Conservation (phyloP, 257 asterid genomes). For the Lantana camara region DNA sequence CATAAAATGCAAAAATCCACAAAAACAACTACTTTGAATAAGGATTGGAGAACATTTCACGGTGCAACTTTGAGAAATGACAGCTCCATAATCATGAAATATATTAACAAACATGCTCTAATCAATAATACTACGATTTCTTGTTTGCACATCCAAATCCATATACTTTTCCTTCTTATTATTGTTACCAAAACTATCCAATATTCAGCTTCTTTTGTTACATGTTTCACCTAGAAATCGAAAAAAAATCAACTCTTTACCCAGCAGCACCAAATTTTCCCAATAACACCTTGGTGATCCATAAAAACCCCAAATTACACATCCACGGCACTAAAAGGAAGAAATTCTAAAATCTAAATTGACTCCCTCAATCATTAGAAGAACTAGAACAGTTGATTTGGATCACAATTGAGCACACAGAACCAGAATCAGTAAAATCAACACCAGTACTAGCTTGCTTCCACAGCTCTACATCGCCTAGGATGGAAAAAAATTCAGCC, state of each 20-base stretch:
- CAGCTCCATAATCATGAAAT: constrained; percentile 7
- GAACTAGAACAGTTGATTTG: background rate
- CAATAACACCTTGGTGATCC: background rate
- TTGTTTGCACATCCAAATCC: constrained; percentile 10
- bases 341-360: background rate
- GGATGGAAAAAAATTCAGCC: constrained; percentile 8
- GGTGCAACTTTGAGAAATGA: background rate
- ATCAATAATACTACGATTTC: background rate
- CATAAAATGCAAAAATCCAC: background rate
- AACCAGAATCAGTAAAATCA: background rate
- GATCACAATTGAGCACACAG: background rate
- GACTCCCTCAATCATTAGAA: background rate
- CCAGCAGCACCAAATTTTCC: background rate
- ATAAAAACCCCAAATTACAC: background rate
- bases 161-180: too few relatives aligned
- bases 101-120: background rate
- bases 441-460: background rate
- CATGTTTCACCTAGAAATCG: constrained; percentile 13
- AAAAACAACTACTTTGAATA: background rate
- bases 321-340: background rate
- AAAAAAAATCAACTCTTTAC: constrained; percentile 14
- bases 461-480: constrained; percentile 21
- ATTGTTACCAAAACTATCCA: too few relatives aligned
- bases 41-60: background rate
- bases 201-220: constrained; percentile 21